Base-by-base conservation (phyloP, 257 asterid species). In the Marsdenia floribunda region DNA sequence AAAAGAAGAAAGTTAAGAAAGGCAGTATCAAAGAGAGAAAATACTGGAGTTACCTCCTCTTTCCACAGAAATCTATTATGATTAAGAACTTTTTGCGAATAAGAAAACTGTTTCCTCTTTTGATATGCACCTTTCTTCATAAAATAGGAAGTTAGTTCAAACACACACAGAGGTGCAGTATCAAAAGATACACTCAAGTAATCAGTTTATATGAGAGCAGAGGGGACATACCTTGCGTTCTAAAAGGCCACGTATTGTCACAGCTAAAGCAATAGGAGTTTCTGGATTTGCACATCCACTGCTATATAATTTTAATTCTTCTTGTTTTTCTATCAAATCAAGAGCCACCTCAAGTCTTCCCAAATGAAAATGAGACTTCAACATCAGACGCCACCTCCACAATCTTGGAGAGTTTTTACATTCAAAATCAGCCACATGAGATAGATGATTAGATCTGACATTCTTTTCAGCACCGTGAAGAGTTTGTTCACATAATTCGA, bases 261-360 rank as follows among this genome's bases (percentile, higher is more conserved):
- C 78, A 83, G 88, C 96, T 47, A 90, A 82, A 67, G 89, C 76
- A 86, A 55, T 72, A 37, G 85, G 61, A 37, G 88, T 77, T 76
- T 87, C 91, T 77, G 44, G 81, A 42, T 76, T 71, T 74, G 26
- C 66, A 52, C 75, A 79, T 80, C 79, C 83, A 35, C 74, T 75
- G 85, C 98, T 90, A 77, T 80, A 86, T n/a, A 64, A 78, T 71
- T 70, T 57, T 60, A 76, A 42, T 38, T 88, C 81, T 82, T 88
- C 93, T 83, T 74, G 92, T 75, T 86, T 85, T 78, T 85, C 96
- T 79, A 92, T 88, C 83, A 90, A 83, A 76, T 85, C 91, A 88
- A 92, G 98, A 80, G 98, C 96, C 80, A 77, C 70, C 60, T 92
- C 98, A 74, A 95, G 96, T 86, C 77, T 90, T 71, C 98, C 99